Evolutionary conservation across 768 basidiomycete species (phyloP).

Genomic region (Leccinum subgranulosum): DNA sequence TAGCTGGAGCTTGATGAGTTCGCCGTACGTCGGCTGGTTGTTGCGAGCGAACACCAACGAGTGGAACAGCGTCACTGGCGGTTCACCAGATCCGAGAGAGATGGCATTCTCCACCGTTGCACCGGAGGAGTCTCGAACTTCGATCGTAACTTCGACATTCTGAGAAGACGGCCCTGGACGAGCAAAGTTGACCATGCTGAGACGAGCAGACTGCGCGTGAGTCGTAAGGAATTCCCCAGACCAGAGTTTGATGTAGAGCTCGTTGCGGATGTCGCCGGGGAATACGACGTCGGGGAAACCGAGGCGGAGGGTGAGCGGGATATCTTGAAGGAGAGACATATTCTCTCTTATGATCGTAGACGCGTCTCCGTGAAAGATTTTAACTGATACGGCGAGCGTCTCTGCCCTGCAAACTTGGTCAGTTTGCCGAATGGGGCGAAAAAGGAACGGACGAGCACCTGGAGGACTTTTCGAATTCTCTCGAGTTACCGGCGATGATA

Average conservation of each 20-base stretch:
- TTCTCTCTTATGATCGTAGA: conserved; percentile 77
- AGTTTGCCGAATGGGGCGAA: not conserved
- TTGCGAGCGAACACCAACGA: conserved; percentile 91
- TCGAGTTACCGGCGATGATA: conserved; percentile 74
- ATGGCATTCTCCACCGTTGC: conserved; percentile 65
- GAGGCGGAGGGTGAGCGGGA: conserved; percentile 78
- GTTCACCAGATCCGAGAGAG: conserved; percentile 83
- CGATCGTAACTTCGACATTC: conserved; percentile 85
- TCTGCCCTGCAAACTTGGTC: conserved; percentile 61
- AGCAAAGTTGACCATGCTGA: conserved; percentile 55
- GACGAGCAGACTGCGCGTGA: conserved; percentile 51
- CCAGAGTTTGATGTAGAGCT: conserved; percentile 96
- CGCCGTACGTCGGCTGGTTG: conserved; percentile 87
- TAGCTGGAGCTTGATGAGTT: conserved; percentile 85
- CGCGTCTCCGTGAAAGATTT: conserved; percentile 83
- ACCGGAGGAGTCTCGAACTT: conserved; percentile 77
- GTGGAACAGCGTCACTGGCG: conserved; percentile 72
- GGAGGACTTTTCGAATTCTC: conserved; percentile 79
- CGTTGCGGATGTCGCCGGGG: conserved; percentile 89
- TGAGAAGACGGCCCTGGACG: conserved; percentile 50
- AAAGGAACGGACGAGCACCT: conserved; percentile 47
- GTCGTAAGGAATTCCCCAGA: conserved; percentile 77
- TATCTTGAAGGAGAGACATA: conserved; percentile 75
- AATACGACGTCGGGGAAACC: conserved; percentile 97
- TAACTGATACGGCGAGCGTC: conserved; percentile 77